A percentile compares a stretch with the other conserved stretches of the same genome.
Evolutionary conservation across 1,139 yeast genomes (phyloP).

Genomic region (Yamadazyma sp.): DNA sequence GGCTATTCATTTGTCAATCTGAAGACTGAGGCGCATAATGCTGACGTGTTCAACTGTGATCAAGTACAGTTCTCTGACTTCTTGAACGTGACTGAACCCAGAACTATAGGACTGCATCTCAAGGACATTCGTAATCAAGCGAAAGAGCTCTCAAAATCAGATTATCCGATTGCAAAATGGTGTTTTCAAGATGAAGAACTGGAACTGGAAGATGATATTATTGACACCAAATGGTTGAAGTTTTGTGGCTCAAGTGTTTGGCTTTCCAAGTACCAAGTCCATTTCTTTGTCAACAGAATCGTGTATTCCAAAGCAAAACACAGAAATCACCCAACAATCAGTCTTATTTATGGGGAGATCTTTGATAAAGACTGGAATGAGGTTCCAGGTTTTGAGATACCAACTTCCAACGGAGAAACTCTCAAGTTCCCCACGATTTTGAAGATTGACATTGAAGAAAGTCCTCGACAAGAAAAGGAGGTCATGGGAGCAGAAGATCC

Average conservation of each 20-base stretch:
- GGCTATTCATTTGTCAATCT: slow-evolving; percentile 7
- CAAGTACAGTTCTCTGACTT: slow-evolving; percentile 3
- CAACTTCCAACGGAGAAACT: slow-evolving; percentile 5
- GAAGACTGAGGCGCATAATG: slow-evolving; percentile 2
- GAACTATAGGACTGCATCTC: slow-evolving; percentile 6
- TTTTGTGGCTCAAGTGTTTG: slow-evolving; percentile 20
- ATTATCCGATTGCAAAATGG: slow-evolving; percentile 9
- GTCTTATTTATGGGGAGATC: slow-evolving; percentile 16
- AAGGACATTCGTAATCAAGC: slow-evolving; percentile 11
- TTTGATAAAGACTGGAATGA: slow-evolving; percentile 19
- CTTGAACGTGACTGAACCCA: slow-evolving; percentile 5
- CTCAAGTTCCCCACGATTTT: slow-evolving; percentile 9
- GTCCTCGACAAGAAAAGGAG: slow-evolving; percentile 9
- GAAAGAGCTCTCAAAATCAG: slow-evolving; percentile 7
- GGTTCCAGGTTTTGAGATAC: slow-evolving; percentile 9
- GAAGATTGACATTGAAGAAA: slow-evolving; percentile 11
- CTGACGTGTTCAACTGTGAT: background rate
- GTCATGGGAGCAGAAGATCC: slow-evolving; percentile 18
- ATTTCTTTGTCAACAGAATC: slow-evolving; percentile 18
- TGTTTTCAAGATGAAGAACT: slow-evolving; percentile 12
- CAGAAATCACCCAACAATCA: slow-evolving; percentile 16
- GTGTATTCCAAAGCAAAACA: slow-evolving; percentile 11
- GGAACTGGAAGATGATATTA: slow-evolving; percentile 12
- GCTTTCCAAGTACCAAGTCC: slow-evolving; percentile 17
- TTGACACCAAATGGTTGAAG: slow-evolving; percentile 15